Evolutionary conservation across 2,329 filamentous ascomycete species (phyloP).

Genomic region (Nannizziopsis barbatae): DNA sequence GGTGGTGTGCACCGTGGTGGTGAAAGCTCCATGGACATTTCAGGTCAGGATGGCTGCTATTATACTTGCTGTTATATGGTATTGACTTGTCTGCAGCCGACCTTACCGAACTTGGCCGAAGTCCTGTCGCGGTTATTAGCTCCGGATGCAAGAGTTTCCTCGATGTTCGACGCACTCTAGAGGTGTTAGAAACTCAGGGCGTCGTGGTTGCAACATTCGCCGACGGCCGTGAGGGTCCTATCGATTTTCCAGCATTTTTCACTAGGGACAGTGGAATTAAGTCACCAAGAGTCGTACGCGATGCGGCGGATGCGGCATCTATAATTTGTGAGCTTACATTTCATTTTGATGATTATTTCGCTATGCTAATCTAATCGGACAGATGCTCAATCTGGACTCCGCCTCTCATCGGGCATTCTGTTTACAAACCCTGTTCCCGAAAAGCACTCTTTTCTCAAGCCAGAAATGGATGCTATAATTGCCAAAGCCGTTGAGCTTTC

Average conservation of each 20-base stretch:
- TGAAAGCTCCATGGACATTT: constrained; percentile 80
- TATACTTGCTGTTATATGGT: not conserved
- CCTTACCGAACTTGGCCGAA: constrained; percentile 82
- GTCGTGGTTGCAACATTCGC: constrained; percentile 82
- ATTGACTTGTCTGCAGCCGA: constrained; percentile 47
- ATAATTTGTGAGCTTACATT: constrained; percentile 53
- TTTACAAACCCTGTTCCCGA: constrained; percentile 82
- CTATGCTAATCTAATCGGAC: not conserved
- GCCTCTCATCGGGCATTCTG: constrained; percentile 65
- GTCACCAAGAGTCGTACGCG: constrained; percentile 63
- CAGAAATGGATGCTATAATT: constrained; percentile 60
- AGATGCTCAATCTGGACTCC: constrained; percentile 62
- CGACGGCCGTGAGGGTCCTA: constrained; percentile 57
- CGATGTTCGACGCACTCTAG: constrained; percentile 79
- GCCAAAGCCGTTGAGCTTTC: constrained; percentile 56
- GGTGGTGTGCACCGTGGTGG: constrained; percentile 84
- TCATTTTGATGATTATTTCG: not conserved
- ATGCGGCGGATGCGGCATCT: constrained; percentile 74
- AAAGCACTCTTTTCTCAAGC: constrained; percentile 56
- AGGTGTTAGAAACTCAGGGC: constrained; percentile 60
- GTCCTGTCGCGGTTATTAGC: constrained; percentile 75
- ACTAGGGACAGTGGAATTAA: constrained; percentile 71
- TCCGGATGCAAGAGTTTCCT: constrained; percentile 94
- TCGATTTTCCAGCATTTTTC: constrained; percentile 91
- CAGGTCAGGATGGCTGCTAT: constrained; percentile 29